phyloP scores from a whole-genome alignment of 2,329 filamentous ascomycete species.

The Coleophoma crateriformis region DNA sequence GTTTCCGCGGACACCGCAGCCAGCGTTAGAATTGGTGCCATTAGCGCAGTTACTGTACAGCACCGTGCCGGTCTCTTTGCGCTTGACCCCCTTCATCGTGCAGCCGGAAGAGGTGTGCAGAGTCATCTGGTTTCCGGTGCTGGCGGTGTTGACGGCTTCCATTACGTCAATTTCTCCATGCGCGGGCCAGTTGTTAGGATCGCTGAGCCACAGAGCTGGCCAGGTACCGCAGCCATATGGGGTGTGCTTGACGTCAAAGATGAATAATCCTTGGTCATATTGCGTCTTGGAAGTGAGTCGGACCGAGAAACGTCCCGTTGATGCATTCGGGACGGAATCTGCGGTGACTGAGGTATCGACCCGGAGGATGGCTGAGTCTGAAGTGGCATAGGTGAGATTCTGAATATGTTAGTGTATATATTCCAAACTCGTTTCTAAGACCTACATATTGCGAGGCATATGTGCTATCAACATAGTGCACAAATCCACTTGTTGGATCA shows the following conservation, averaged over 20 bases:
- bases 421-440: background rate
- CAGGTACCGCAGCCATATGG: conserved; percentile 48
- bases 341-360: conserved; percentile 56
- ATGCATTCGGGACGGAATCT: conserved; percentile 49
- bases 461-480: conserved; percentile 33
- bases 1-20: conserved; percentile 36
- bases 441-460: conserved; percentile 25
- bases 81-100: conserved; percentile 28
- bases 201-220: conserved; percentile 59
- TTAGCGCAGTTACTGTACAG: conserved; percentile 40
- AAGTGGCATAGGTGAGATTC: conserved; percentile 58
- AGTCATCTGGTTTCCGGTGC: conserved; percentile 36
- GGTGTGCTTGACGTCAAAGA: conserved; percentile 54
- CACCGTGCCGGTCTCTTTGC: conserved; percentile 41
- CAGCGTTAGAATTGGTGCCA: conserved; percentile 31
- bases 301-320: conserved; percentile 23
- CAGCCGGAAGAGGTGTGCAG: conserved; percentile 41
- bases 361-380: conserved; percentile 46
- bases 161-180: conserved; percentile 56
- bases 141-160: conserved; percentile 40
- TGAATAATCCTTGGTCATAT: conserved; percentile 50
- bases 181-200: conserved; percentile 51
- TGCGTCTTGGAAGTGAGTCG: conserved; percentile 53
- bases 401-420: background rate
- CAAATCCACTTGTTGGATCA: conserved; percentile 38